Percentiles rank a stretch among this genome's conserved stretches.
Conservation (phyloP, 345 rosid genomes). For the Rhodomyrtus tomentosa region DNA sequence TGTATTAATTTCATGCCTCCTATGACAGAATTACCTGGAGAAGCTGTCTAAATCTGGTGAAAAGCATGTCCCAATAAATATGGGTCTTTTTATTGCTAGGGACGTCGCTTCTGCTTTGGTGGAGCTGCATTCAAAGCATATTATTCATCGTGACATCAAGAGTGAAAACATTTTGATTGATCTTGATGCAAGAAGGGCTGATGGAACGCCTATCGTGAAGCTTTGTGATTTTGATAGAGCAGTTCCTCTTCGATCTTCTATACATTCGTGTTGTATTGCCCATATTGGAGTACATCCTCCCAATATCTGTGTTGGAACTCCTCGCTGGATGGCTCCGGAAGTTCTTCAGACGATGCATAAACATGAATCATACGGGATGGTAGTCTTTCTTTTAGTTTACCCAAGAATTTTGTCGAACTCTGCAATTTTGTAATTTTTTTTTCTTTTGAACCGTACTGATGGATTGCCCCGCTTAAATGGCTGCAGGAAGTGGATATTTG, state of each 20-base stretch:
- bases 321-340: slow-evolving; percentile 99
- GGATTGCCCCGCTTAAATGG: background rate
- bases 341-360: slow-evolving; percentile 70
- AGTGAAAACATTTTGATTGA: slow-evolving; percentile 91
- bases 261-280: slow-evolving; percentile 76
- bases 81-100: slow-evolving; percentile 59
- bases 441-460: background rate
- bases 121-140: slow-evolving; percentile 78
- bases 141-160: slow-evolving; percentile 92
- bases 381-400: slow-evolving; percentile 11
- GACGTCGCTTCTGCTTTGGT: slow-evolving; percentile 67
- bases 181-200: slow-evolving; percentile 40
- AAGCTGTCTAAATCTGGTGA: slow-evolving; percentile 55
- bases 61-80: slow-evolving; percentile 48
- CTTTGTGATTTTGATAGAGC: slow-evolving; percentile 97
- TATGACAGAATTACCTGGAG: slow-evolving; percentile 51
- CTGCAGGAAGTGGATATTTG: slow-evolving; percentile 94
- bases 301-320: slow-evolving; percentile 86
- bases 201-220: slow-evolving; percentile 58
- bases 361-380: slow-evolving; percentile 56
- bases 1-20: background rate
- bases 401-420: background rate
- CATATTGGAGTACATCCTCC: slow-evolving; percentile 78
- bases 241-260: slow-evolving; percentile 64
- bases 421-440: background rate